Conservation (phyloP, 768 basidiomycete species). For the Naganishia friedmannii region DNA sequence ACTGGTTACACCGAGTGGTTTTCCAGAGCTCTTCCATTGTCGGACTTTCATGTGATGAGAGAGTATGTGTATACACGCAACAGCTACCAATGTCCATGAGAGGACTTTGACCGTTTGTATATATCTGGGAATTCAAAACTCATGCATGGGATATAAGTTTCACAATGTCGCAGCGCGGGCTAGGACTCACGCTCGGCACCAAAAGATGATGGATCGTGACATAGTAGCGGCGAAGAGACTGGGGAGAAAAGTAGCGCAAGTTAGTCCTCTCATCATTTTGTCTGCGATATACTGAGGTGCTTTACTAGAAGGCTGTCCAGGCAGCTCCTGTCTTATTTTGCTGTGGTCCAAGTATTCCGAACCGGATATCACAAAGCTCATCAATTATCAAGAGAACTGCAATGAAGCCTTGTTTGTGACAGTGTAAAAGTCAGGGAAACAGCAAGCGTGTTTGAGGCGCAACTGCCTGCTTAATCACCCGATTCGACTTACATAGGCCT, state of each 20-base stretch:
- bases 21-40: not conserved
- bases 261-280: too few species aligned
- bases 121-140: not conserved
- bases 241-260: too few species aligned
- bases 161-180: too few species aligned
- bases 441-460: too few species aligned
- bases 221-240: conserved; percentile 28
- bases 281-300: not conserved
- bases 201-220: conserved; percentile 17
- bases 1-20: not conserved
- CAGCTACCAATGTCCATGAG: not conserved
- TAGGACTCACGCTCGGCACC: conserved; percentile 20
- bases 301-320: conserved; percentile 28
- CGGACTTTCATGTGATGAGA: not conserved
- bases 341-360: conserved; percentile 26
- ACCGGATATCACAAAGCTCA: conserved; percentile 14
- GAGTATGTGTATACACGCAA: not conserved
- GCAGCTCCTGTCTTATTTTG: conserved; percentile 25
- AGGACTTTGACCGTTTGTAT: not conserved
- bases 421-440: too few species aligned
- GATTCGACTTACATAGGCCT: conserved; percentile 8
- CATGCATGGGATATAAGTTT: too few species aligned
- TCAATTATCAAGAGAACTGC: conserved; percentile 19
- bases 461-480: too few species aligned
- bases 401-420: not conserved